phyloP scores from a whole-genome alignment of 163 green algal species.

The Prototheca wickerhamii region DNA sequence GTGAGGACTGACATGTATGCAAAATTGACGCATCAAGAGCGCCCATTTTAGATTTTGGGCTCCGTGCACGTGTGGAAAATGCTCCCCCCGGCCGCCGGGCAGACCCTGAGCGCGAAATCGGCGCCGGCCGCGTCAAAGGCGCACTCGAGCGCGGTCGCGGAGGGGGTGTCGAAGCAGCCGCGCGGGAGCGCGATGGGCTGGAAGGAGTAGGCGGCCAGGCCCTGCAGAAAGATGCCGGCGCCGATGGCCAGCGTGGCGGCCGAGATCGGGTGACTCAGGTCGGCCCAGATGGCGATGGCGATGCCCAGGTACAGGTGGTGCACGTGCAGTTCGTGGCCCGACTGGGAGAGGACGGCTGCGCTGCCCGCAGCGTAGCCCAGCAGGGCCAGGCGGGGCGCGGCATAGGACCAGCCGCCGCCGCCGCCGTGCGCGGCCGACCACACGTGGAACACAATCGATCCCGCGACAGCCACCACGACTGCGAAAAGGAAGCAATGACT shows the following conservation, averaged over 20 bases:
- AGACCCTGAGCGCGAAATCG: background rate
- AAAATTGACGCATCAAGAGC: no score
- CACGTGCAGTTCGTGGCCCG: background rate
- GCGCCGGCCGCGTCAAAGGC: background rate
- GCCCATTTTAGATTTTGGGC: no score
- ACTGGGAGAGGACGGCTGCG: background rate
- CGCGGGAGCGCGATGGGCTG: background rate
- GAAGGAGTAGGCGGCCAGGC: background rate
- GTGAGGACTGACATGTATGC: no score
- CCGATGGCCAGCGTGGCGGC: background rate
- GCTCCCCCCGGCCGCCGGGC: background rate
- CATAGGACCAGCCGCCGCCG: no score
- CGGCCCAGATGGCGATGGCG: background rate
- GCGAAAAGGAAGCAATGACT: no score
- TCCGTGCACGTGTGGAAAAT: background rate
- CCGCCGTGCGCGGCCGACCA: no score
- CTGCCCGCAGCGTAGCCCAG: background rate
- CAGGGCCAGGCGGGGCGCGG: background rate
- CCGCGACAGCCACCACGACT: no score
- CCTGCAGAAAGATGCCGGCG: background rate
- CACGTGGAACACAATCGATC: no score
- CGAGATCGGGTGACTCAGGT: background rate
- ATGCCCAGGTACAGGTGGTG: background rate
- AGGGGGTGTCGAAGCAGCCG: background rate
- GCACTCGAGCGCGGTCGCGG: background rate